Evolutionary conservation across 192 early-diverging fungal genomes (phyloP), one percentile per base, ranked within the genome.

Genomic region (Kickxella alabastrina): DNA sequence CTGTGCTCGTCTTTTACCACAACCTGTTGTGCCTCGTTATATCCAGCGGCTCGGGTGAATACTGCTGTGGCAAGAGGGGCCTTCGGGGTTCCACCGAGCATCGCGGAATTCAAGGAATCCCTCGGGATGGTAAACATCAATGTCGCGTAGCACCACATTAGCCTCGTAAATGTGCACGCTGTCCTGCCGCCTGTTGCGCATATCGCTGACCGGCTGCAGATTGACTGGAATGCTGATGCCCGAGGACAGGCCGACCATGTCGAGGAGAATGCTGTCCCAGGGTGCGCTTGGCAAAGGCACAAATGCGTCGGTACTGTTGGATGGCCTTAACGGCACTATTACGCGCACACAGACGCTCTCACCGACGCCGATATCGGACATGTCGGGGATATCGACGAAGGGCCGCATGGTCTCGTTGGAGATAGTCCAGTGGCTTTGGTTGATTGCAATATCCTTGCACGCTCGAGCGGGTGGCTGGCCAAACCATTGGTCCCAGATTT

Each of bases 21-120:
- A 6, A 65, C 39, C 10, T 36, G 18, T 6, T 41, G 21, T 8
- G 25, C 15, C 23, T 49, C 55, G 18, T 48, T 44, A 75, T 52
- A 3, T 54, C 24, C 10, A 81, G 31, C 6, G 29, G 15, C 23
- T 62, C 49, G 10, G 80, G 74, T 3, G 48, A 27, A 15, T 79
- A 81, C 0, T 49, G 21, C 31, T 58, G 50, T 2, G 49, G 44
- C 3, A 56, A 47, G 36, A 76, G 49, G 44, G 58, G n/a, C 18
- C 39, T 47, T 81, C 77, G 26, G 77, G 65, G 39, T 81, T 81
- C 70, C 78, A 81, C 4, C 57, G 9, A 3, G 66, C 80, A 18
- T 69, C 59, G 5, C 62, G 43, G 54, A 59, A 79, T 51, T 81
- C 80, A 6, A 81, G 21, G n/a, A 43, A 42, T 1, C 62, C 66